Conservation (phyloP, 2,329 filamentous ascomycete genomes). For the Xylaria polymorpha region DNA sequence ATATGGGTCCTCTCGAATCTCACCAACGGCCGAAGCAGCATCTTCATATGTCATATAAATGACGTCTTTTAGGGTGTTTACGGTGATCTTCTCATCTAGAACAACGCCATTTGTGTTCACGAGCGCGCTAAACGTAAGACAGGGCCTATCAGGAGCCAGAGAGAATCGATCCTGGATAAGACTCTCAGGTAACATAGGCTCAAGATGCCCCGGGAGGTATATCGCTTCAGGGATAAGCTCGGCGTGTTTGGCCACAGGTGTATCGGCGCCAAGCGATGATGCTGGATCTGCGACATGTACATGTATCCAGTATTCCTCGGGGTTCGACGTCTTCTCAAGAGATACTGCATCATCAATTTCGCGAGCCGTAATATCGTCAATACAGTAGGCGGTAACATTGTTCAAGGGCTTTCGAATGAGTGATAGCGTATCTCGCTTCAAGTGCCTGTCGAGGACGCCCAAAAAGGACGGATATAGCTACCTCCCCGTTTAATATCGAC, state of each 20-base stretch:
- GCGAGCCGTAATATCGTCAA: constrained; percentile 73
- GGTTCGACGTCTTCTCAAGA: constrained; percentile 66
- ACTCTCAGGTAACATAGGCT: constrained; percentile 68
- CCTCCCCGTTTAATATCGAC: constrained; percentile 57
- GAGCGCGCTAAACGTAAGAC: constrained; percentile 71
- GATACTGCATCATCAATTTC: constrained; percentile 86
- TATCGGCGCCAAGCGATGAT: constrained; percentile 71
- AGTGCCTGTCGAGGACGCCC: constrained; percentile 49
- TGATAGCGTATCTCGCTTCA: constrained; percentile 58
- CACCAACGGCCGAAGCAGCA: constrained; percentile 58
- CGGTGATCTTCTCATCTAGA: constrained; percentile 65
- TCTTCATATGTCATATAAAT: constrained; percentile 66
- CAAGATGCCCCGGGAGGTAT: constrained; percentile 68
- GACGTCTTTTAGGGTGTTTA: constrained; percentile 66
- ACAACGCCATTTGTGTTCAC: constrained; percentile 65
- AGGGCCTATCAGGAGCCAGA: constrained; percentile 61
- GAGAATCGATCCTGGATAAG: constrained; percentile 65
- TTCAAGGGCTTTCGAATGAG: constrained; percentile 69
- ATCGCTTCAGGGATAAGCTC: constrained; percentile 69
- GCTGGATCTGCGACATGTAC: constrained; percentile 83
- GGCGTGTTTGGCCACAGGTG: constrained; percentile 69
- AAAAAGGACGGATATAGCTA: constrained; percentile 54
- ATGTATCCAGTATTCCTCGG: constrained; percentile 77
- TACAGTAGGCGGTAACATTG: constrained; percentile 73
- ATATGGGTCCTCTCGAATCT: constrained; percentile 47